Conservation (phyloP, 768 basidiomycete species). For the Tricholoma saponaceum region DNA sequence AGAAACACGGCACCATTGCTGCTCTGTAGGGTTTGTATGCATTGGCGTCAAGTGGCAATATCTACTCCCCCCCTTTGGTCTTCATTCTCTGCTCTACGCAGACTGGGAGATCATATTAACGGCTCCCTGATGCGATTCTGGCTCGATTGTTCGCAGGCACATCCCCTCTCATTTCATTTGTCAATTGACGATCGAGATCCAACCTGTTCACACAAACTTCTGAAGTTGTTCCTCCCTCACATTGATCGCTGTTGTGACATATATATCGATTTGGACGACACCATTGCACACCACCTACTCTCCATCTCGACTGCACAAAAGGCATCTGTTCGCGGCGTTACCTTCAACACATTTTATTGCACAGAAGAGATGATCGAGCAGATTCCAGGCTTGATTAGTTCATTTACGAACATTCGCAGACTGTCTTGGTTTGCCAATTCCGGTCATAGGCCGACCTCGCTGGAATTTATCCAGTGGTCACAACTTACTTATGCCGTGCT, state of each 20-base stretch:
- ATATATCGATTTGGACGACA: neutral
- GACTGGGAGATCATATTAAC: no score
- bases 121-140: neutral
- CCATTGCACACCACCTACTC: neutral
- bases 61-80: conserved; percentile 7
- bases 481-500: neutral
- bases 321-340: neutral
- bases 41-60: conserved; percentile 5
- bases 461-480: neutral
- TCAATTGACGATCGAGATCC: neutral
- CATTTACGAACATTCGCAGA: neutral
- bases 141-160: neutral
- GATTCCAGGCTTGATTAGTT: neutral
- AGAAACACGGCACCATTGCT: neutral
- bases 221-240: neutral
- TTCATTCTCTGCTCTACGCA: neutral
- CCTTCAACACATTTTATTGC: no score
- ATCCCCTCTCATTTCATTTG: neutral
- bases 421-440: neutral
- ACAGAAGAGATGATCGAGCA: neutral
- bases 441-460: no score
- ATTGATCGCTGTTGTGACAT: neutral
- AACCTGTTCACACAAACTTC: neutral
- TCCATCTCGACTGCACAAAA: neutral
- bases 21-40: conserved; percentile 1